Evolutionary conservation across 805 yeast species (phyloP), one percentile per base, ranked within the genome.

Genomic region (Priceomyces carsonii): DNA sequence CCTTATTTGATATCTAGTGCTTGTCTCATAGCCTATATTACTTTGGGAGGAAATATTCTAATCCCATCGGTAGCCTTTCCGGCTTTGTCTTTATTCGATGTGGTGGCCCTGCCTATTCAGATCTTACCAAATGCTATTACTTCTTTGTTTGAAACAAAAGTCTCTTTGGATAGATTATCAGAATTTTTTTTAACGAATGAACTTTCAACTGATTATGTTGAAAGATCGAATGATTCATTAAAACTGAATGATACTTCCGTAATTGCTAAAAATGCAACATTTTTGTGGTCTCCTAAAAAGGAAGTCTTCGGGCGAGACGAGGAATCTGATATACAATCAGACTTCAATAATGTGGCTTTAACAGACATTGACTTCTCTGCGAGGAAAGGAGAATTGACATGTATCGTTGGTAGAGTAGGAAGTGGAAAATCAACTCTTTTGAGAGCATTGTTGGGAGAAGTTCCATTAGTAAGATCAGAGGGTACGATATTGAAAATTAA

Each of bases 321-420:
- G 8, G 49, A 31, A 19, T 60, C 53, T n/a, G 36, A 20, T 2
- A 26, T 42, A 4, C 58, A 52, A 25, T 32, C 38, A 16, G 48
- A 45, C 15, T 35, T 43, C 39, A 41, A 46, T 26, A 42, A 53
- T 25, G 36, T 50, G 31, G 71, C 71, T 1, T 53, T 66, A 28
- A 36, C 48, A 10, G 45, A 62, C 38, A 59, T 63, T 21, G 49
- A 53, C 36, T 63, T 63, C 29, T 33, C 44, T 3, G 69, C 70
- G 12, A 55, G 45, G 19, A 56, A 57, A 36, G 66, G 69, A 14
- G 49, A 59, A 26, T 50, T 66, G 47, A 54, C 68, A 6, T 66
- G 72, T 50, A 43, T 66, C n/a, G 70, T 66, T 13, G 72, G 71
- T 9, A 53, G 56, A 35, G 71, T 66, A 18, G 72, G 72, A 3